phyloP scores from a whole-genome alignment of 2,329 filamentous ascomycete species.

The Aureobasidium sp. region DNA sequence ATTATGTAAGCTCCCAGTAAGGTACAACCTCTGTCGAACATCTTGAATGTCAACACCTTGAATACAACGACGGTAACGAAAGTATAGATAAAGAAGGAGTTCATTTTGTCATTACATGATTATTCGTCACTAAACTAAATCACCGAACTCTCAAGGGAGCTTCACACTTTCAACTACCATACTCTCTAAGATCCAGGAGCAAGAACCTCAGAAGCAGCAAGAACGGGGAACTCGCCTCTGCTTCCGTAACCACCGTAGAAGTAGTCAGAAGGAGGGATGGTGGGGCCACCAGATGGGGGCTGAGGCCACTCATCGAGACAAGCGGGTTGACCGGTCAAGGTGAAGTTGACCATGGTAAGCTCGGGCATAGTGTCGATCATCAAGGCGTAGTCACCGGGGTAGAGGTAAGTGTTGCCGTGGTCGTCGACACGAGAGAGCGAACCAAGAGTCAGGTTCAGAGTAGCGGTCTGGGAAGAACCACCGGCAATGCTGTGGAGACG shows the following conservation, averaged over 20 bases:
- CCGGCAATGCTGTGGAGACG: constrained; percentile 30
- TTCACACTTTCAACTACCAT: neutral
- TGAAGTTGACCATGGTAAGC: constrained; percentile 35
- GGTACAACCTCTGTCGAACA: too few species aligned
- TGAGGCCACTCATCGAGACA: constrained; percentile 35
- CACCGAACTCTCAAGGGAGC: neutral
- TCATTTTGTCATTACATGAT: neutral
- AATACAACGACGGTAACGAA: neutral
- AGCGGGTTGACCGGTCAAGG: constrained; percentile 35
- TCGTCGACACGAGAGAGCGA: constrained; percentile 43
- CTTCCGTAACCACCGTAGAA: constrained; percentile 23
- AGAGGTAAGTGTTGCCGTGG: constrained; percentile 43
- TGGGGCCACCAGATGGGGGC: constrained; percentile 16
- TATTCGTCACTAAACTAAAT: neutral
- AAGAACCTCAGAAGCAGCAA: neutral
- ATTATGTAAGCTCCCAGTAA: too few species aligned
- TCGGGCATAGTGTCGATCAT: constrained; percentile 36
- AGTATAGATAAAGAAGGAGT: neutral
- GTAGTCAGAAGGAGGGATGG: constrained; percentile 20
- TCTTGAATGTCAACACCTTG: too few species aligned
- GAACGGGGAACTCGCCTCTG: constrained; percentile 2
- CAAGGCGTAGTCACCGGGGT: constrained; percentile 45
- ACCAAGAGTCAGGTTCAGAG: constrained; percentile 39
- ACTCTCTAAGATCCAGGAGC: neutral
- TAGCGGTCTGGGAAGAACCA: constrained; percentile 21